phyloP scores from a whole-genome alignment of 2,329 filamentous ascomycete genomes.

The Hawksworthiomyces lignivorus region DNA sequence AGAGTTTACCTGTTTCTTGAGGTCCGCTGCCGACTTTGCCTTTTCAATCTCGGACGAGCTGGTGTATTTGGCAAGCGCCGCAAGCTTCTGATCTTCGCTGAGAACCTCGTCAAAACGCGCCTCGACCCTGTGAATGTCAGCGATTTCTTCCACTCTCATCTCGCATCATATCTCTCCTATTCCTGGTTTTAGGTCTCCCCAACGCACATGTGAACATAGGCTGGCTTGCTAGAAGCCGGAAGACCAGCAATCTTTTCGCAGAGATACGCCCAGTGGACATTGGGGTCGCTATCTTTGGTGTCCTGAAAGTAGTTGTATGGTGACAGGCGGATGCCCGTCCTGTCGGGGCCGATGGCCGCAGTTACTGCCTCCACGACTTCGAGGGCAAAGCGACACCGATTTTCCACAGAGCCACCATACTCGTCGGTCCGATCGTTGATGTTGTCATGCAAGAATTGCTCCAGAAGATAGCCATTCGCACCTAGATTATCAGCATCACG shows the following conservation, averaged over 20 bases:
- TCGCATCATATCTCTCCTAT: too few relatives aligned
- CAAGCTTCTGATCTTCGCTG: constrained; percentile 29
- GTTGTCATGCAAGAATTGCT: constrained; percentile 14
- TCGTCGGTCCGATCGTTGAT: constrained; percentile 9
- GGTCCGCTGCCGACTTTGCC: too few relatives aligned
- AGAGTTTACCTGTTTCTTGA: constrained; percentile 8
- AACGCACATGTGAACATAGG: constrained; percentile 9
- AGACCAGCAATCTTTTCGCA: constrained; percentile 19
- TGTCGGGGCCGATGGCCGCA: constrained; percentile 41
- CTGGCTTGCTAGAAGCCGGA: not conserved
- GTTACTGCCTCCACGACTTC: constrained; percentile 25
- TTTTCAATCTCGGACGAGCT: constrained; percentile 6
- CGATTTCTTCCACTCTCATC: too few relatives aligned
- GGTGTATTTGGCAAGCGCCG: constrained; percentile 41
- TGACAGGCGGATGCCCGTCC: constrained; percentile 45
- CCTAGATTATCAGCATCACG: not conserved
- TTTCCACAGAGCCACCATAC: constrained; percentile 18
- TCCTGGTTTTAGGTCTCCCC: too few relatives aligned
- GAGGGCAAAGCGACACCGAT: constrained; percentile 18
- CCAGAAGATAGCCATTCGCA: constrained; percentile 47
- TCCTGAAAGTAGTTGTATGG: constrained; percentile 50
- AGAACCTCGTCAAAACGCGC: constrained; percentile 15
- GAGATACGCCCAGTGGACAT: constrained; percentile 50
- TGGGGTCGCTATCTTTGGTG: constrained; percentile 49
- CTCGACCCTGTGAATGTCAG: constrained; percentile 6